Percentiles rank a stretch among this genome's conserved stretches.
Conservation (phyloP, 78 protist species). For the Dictyostelium firmibasis region DNA sequence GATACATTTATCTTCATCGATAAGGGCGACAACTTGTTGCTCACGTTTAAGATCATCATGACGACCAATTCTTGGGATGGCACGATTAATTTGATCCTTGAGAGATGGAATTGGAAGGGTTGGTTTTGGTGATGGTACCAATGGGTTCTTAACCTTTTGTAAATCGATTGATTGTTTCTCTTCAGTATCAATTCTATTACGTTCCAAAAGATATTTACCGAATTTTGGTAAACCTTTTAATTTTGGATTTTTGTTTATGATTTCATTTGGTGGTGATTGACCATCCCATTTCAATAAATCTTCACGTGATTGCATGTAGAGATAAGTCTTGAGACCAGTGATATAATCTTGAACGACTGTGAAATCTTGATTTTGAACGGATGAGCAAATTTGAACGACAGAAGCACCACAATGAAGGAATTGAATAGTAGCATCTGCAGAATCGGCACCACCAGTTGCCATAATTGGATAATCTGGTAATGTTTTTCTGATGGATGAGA, state of each 20-base stretch:
- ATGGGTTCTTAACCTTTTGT: neutral
- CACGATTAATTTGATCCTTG: slow-evolving; percentile 76
- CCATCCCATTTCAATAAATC: slow-evolving; percentile 92
- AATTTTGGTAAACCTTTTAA: slow-evolving; percentile 55
- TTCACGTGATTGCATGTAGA: slow-evolving; percentile 91
- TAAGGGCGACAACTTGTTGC: slow-evolving; percentile 94
- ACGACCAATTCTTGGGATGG: slow-evolving; percentile 86
- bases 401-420: slow-evolving; percentile 94
- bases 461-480: slow-evolving; percentile 90
- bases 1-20: slow-evolving; percentile 96
- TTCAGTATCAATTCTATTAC: slow-evolving; percentile 42
- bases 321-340: slow-evolving; percentile 91
- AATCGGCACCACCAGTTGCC: slow-evolving; percentile 95
- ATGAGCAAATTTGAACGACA: slow-evolving; percentile 93
- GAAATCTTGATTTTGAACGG: slow-evolving; percentile 97
- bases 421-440: slow-evolving; percentile 92
- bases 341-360: slow-evolving; percentile 96
- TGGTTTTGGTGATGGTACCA: slow-evolving; percentile 8
- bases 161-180: slow-evolving; percentile 6
- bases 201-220: slow-evolving; percentile 56
- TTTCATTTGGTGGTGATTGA: slow-evolving; percentile 88
- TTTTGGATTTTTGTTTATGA: neutral
- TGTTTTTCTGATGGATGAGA: slow-evolving; percentile 80
- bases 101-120: slow-evolving; percentile 26
- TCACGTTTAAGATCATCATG: slow-evolving; percentile 82